phyloP scores from a whole-genome alignment of 2,329 filamentous ascomycete genomes.

The Xylariaceae sp. region DNA sequence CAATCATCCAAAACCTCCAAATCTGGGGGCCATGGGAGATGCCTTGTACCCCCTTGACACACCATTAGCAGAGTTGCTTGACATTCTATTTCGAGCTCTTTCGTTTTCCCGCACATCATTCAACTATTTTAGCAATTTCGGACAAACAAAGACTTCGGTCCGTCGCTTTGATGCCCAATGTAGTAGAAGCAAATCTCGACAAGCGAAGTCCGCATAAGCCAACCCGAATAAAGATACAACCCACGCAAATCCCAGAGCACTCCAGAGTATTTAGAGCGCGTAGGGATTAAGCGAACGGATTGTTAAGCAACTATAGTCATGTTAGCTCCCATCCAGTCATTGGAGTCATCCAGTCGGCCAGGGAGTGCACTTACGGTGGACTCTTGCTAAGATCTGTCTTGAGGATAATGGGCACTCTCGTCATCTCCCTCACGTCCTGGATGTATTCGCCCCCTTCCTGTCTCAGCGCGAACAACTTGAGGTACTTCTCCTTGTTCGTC shows the following conservation, averaged over 20 bases:
- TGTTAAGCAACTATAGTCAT: constrained; percentile 51
- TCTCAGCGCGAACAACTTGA: constrained; percentile 80
- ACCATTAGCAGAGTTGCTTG: too few species aligned
- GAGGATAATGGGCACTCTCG: constrained; percentile 90
- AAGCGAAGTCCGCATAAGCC: background rate
- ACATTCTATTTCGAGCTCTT: too few species aligned
- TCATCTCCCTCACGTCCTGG: constrained; percentile 98
- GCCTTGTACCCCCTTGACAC: too few species aligned
- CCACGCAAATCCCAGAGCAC: too few species aligned
- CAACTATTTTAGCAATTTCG: too few species aligned
- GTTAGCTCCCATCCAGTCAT: constrained; percentile 32
- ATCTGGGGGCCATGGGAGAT: too few species aligned
- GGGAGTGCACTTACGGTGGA: constrained; percentile 77
- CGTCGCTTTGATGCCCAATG: constrained; percentile 6
- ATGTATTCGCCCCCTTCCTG: constrained; percentile 95
- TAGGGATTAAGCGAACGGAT: constrained; percentile 65
- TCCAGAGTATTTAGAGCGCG: constrained; percentile 34
- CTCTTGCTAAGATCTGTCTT: constrained; percentile 99
- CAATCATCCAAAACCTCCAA: too few species aligned
- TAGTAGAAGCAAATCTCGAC: constrained; percentile 7
- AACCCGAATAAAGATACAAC: background rate
- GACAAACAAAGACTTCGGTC: too few species aligned
- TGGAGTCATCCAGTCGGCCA: background rate
- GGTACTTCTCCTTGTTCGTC: constrained; percentile 93
- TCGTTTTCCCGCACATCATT: too few species aligned